Conservation (phyloP, 2,329 filamentous ascomycete species). For the Arthroderma sp. region DNA sequence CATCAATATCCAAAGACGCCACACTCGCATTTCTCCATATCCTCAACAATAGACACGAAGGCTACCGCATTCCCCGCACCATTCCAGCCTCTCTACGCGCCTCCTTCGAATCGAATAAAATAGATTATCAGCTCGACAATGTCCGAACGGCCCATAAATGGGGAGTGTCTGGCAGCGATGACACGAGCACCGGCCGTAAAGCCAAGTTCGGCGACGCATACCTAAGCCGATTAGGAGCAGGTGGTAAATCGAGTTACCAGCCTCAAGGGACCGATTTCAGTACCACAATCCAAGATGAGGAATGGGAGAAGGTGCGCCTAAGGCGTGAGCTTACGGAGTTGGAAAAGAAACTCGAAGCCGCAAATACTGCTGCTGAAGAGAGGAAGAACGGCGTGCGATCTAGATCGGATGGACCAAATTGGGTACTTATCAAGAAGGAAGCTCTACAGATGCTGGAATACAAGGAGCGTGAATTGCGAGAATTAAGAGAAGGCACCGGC, state of each 20-base stretch:
- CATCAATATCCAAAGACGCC: slow-evolving; percentile 86
- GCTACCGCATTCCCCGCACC: slow-evolving; percentile 80
- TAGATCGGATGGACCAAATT: slow-evolving; percentile 57
- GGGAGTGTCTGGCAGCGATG: slow-evolving; percentile 50
- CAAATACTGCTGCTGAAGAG: slow-evolving; percentile 60
- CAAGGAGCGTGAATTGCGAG: slow-evolving; percentile 66
- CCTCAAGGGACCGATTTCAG: slow-evolving; percentile 83
- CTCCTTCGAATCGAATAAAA: slow-evolving; percentile 89
- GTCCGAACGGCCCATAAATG: slow-evolving; percentile 59
- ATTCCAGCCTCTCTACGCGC: slow-evolving; percentile 83
- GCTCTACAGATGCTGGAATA: slow-evolving; percentile 89
- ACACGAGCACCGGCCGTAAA: slow-evolving; percentile 77
- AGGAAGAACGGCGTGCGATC: slow-evolving; percentile 36
- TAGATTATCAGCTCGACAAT: slow-evolving; percentile 87
- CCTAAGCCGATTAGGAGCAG: slow-evolving; percentile 70
- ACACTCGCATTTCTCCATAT: slow-evolving; percentile 92
- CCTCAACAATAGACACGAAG: slow-evolving; percentile 88
- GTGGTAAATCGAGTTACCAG: slow-evolving; percentile 63
- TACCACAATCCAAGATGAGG: slow-evolving; percentile 66
- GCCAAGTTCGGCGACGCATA: slow-evolving; percentile 97
- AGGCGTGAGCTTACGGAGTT: slow-evolving; percentile 86
- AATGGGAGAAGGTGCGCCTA: slow-evolving; percentile 94
- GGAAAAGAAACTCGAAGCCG: slow-evolving; percentile 71
- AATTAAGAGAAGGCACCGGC: slow-evolving; percentile 49
- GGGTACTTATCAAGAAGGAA: slow-evolving; percentile 85